Evolutionary conservation across 2,329 filamentous ascomycete genomes (phyloP), one percentile per base, ranked within the genome.

Genomic region (Zelopaecilomyces penicillatus): DNA sequence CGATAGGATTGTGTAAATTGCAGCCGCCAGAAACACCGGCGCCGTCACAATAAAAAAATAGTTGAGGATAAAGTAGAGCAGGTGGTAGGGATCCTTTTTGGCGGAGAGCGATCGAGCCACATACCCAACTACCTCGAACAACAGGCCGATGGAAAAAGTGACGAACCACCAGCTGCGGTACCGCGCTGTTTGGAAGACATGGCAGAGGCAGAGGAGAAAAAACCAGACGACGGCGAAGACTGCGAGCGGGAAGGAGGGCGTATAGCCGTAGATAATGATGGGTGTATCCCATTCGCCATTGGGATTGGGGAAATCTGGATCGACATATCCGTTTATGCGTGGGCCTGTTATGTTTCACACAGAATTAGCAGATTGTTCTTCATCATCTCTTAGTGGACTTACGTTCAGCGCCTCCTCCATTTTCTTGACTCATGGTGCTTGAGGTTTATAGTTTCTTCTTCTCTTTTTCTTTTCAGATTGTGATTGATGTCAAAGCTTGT

Each of bases 41-140:
- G 75, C 75, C 0, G 73, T 72, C 48, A 80, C 75, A 57, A 80
- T 76, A 64, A 76, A 76, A 65, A 80, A 80, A 63, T 78, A 79
- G 54, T 77, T 74, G 38, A 76, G 60, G 34, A 80, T 73, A 51
- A 79, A 80, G 63, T 70, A 78, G 33, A 70, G 59, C 11, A 78
- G 64, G 48, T 69, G 64, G 56, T 78, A 78, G 0, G 75, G 75
- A 48, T 77, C 65, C 37, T 67, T 60, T 50, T 68, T 65, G 28
- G 70, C 64, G 1, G 69, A 72, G n/a, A 75, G 65, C 3, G 63
- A 61, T 6, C 73, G 68, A 41, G 70, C 68, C 42, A 69, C 54
- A 52, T 76, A 76, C 35, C 73, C 73, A 29, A 75, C 56, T 11
- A 75, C 59, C 51, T 76, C 74, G 52, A 76, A 68, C 11, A 67